These are phyloP conservation scores for Ophiocordyceps camponoti-floridani DNA, from an alignment of 2,329 filamentous ascomycete genomes.

Conservation along the genomic window DNA sequence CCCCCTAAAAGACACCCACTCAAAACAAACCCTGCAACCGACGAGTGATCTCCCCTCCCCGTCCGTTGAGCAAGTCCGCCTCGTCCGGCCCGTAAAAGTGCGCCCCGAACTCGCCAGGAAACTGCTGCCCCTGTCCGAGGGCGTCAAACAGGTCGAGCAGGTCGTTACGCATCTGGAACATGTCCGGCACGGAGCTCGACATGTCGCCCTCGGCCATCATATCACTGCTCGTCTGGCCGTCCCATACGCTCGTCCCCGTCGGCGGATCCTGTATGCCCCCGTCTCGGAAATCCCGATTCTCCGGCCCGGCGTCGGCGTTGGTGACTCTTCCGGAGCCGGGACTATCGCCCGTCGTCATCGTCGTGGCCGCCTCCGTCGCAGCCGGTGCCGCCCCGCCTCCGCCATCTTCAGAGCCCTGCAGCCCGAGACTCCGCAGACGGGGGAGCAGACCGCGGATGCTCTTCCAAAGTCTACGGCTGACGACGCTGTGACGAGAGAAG, in stretches of 20 bases:
- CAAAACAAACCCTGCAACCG: slow-evolving; percentile 15
- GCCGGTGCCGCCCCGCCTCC: too few species aligned
- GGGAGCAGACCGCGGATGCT: slow-evolving; percentile 16
- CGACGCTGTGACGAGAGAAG: slow-evolving; percentile 14
- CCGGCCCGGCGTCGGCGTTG: neutral
- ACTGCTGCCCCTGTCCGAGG: slow-evolving; percentile 12
- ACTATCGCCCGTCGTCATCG: neutral
- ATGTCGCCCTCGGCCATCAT: slow-evolving; percentile 3
- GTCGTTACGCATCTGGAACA: slow-evolving; percentile 16
- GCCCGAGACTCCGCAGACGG: slow-evolving; percentile 10
- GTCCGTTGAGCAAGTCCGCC: slow-evolving; percentile 2
- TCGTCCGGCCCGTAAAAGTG: slow-evolving; percentile 4
- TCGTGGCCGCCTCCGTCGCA: neutral
- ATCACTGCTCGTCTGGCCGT: neutral
- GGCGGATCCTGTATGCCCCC: neutral
- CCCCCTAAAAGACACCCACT: neutral
- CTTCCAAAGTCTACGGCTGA: slow-evolving; percentile 16
- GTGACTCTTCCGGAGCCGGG: neutral
- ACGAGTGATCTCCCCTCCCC: slow-evolving; percentile 13
- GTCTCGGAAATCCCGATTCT: neutral
- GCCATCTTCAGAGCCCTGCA: slow-evolving; percentile 5
- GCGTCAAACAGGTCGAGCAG: slow-evolving; percentile 17
- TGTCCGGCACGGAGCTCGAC: slow-evolving; percentile 9
- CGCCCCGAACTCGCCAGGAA: slow-evolving; percentile 4
- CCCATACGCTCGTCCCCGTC: neutral